Evolutionary conservation across 306 rosid species (phyloP), one percentile per base, ranked within the genome.

Genomic region (Abrus precatorius): DNA sequence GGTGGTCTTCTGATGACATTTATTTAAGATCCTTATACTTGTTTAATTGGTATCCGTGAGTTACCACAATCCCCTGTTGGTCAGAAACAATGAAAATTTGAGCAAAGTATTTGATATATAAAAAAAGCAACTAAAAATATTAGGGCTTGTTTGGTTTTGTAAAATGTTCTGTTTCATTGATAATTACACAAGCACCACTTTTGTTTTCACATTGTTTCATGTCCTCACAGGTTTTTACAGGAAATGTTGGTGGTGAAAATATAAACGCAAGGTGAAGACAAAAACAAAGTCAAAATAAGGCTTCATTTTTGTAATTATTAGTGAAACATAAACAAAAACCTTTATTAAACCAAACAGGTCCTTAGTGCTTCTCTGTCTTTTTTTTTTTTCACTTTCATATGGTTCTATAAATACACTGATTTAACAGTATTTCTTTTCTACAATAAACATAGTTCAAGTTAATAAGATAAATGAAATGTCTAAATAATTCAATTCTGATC

Each of bases 1-100:
- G 72, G 43, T 72, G 13, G 64, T 74, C 54, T 62, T 69, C 65
- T 62, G 48, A 69, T 75, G 71, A 34, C 49, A 75, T 82, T 13
- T 5, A 40, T 41, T 40, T 59, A 70, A 38, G 75, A 32, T 64
- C 48, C 60, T 80, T 80, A 20, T 76, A n/a, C 76, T 53, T 68
- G 65, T 76, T 66, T 69, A 57, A 54, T 64, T 34, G 45, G 49
- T 43, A 34, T 20, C 20, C 20, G 20, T 20, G 20, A 30, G 69
- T 50, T 60, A 50, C 0, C 33, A 5, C 38, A 73, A 53, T 32
- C 52, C 14, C 52, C 14, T 56, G 28, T 55, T 47, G 32, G 57
- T 44, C 29, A 11, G 60, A 36, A 69, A 48, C 45, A 28, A n/a
- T n/a, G 69, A n/a, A 57, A 75, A 55, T 9, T 38, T 66, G 9